Evolutionary conservation across 1,139 yeast genomes (phyloP).

Genomic region (Geotrichum phurueaensis): DNA sequence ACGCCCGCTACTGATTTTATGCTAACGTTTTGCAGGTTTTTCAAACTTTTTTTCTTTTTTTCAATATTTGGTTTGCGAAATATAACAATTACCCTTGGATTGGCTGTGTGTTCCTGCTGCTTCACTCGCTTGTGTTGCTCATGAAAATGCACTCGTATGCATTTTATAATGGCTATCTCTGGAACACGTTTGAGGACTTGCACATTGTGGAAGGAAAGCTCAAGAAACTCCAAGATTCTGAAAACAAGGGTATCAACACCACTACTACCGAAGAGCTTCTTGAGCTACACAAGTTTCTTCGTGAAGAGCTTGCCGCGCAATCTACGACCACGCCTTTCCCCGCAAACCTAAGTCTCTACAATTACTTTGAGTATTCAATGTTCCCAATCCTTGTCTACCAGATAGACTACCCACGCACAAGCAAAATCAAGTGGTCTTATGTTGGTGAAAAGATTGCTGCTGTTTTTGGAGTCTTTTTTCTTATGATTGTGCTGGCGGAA

Average conservation of each 20-base stretch:
- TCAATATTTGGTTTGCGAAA: conserved; percentile 49
- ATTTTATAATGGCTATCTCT: conserved; percentile 81
- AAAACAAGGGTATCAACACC: conserved; percentile 15
- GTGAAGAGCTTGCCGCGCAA: conserved; percentile 30
- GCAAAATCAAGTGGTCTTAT: conserved; percentile 60
- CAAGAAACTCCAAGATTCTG: conserved; percentile 16
- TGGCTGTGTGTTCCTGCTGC: conserved; percentile 70
- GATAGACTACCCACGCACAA: conserved; percentile 70
- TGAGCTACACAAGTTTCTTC: conserved; percentile 2
- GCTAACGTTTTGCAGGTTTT: conserved; percentile 32
- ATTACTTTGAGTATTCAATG: conserved; percentile 76
- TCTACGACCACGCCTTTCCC: conserved; percentile 50
- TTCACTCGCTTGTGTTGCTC: conserved; percentile 77
- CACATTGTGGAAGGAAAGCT: conserved; percentile 39
- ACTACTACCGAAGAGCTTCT: not conserved
- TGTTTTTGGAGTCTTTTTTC: conserved; percentile 74
- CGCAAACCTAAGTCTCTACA: conserved; percentile 53
- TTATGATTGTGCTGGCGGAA: conserved; percentile 82
- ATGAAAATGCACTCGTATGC: conserved; percentile 94
- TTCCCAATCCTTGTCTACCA: conserved; percentile 77
- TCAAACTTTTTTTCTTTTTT: conserved; percentile 46
- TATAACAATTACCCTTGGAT: conserved; percentile 68
- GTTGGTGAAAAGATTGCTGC: conserved; percentile 69
- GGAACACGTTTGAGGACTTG: conserved; percentile 59
- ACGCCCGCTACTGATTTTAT: not conserved